Conservation (phyloP, 2,329 filamentous ascomycete genomes). For the Allantophomopsis cytisporea region DNA sequence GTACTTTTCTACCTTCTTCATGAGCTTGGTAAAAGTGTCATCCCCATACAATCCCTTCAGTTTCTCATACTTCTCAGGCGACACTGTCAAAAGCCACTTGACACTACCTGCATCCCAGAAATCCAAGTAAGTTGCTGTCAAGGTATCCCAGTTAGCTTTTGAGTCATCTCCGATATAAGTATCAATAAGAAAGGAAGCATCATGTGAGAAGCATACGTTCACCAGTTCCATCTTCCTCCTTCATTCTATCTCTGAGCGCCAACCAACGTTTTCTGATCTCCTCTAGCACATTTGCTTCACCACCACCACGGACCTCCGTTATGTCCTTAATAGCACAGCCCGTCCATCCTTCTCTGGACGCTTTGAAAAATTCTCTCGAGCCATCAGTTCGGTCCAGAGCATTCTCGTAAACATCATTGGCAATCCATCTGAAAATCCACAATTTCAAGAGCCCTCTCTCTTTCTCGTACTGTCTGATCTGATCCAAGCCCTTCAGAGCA, state of each 20-base stretch:
- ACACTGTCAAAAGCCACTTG: conserved; percentile 6
- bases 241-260: background rate
- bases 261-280: conserved; percentile 4
- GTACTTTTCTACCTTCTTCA: conserved; percentile 8
- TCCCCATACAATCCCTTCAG: conserved; percentile 8
- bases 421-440: conserved; percentile 4
- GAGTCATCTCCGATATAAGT: no score
- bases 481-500: conserved; percentile 5
- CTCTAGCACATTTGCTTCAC: conserved; percentile 5
- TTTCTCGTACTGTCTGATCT: conserved; percentile 3
- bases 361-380: conserved; percentile 8
- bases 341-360: conserved; percentile 4
- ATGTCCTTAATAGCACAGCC: conserved; percentile 3
- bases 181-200: no score
- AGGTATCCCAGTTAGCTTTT: background rate
- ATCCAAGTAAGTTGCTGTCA: conserved; percentile 8
- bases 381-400: conserved; percentile 7
- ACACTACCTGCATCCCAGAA: conserved; percentile 7
- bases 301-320: conserved; percentile 3
- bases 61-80: conserved; percentile 5
- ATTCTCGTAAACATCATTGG: conserved; percentile 7
- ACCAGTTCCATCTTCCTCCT: conserved; percentile 3
- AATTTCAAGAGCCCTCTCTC: background rate
- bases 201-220: conserved; percentile 6
- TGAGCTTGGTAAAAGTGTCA: conserved; percentile 10